Evolutionary conservation across 176 grass and related monocot species (phyloP).

Genomic region (Triticum urartu): DNA sequence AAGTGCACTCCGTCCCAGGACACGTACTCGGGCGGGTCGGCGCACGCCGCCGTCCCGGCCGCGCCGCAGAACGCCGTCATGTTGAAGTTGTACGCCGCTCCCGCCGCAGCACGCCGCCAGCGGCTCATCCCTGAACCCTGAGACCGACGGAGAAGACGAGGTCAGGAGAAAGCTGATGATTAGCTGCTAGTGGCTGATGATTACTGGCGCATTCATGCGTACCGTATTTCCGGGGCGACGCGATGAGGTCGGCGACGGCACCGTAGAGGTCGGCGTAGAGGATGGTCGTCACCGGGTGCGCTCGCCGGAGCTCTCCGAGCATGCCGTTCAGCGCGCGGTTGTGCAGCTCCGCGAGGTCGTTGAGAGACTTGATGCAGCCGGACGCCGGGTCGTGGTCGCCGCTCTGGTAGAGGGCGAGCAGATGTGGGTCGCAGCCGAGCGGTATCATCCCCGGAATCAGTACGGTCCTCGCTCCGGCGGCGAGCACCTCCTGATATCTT

Average conservation of each 20-base stretch:
- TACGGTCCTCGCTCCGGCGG: slow-evolving; percentile 45
- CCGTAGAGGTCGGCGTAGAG: slow-evolving; percentile 63
- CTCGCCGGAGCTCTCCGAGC: slow-evolving; percentile 15
- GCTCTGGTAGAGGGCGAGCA: slow-evolving; percentile 31
- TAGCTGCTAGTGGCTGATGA: background rate
- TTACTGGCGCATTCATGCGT: background rate
- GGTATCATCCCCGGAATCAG: slow-evolving; percentile 52
- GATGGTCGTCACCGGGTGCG: slow-evolving; percentile 35
- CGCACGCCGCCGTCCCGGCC: slow-evolving; percentile 2
- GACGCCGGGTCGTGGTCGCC: slow-evolving; percentile 42
- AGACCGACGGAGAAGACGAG: background rate
- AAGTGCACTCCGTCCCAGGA: slow-evolving; percentile 24
- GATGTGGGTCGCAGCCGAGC: slow-evolving; percentile 50
- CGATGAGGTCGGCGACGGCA: slow-evolving; percentile 24
- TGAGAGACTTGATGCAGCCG: slow-evolving; percentile 52
- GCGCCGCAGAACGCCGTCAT: slow-evolving; percentile 3
- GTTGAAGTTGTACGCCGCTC: slow-evolving; percentile 26
- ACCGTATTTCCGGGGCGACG: slow-evolving; percentile 22
- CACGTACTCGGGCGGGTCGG: slow-evolving; percentile 15
- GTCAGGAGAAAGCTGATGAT: background rate
- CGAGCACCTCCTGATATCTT: slow-evolving; percentile 23
- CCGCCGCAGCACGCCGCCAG: slow-evolving; percentile 44
- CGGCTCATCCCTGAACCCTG: background rate
- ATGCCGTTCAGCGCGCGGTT: slow-evolving; percentile 38
- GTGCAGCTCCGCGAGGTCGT: slow-evolving; percentile 53